A percentile compares a stretch with the other conserved stretches of the same genome.
These are phyloP conservation scores for Lachnellula occidentalis DNA, from an alignment of 2,329 filamentous ascomycete genomes.

Conservation along the genomic window DNA sequence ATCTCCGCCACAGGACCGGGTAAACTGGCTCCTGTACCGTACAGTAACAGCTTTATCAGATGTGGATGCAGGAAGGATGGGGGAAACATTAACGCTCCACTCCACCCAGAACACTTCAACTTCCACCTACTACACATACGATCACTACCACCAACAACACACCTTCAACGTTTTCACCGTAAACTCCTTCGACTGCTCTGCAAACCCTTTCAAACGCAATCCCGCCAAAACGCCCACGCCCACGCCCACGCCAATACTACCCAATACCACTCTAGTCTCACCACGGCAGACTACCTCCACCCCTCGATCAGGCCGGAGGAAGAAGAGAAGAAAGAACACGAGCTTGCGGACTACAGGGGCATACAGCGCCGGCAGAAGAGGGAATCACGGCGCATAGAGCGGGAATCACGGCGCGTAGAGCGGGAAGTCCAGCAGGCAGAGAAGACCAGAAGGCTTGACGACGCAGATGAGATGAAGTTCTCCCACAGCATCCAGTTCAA, in stretches of 20 bases:
- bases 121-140: too few relatives aligned
- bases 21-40: too few relatives aligned
- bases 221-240: background rate
- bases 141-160: too few relatives aligned
- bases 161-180: conserved; percentile 17
- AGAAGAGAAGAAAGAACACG: conserved; percentile 28
- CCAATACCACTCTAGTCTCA: background rate
- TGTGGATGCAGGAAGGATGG: too few relatives aligned
- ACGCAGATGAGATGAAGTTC: conserved; percentile 95
- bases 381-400: conserved; percentile 4
- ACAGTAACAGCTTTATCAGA: too few relatives aligned
- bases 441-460: conserved; percentile 66
- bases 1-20: too few relatives aligned
- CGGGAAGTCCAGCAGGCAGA: conserved; percentile 43
- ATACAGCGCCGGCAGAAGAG: conserved; percentile 10
- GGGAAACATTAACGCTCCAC: too few relatives aligned
- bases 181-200: conserved; percentile 12
- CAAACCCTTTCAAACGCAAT: conserved; percentile 19
- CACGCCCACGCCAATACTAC: background rate
- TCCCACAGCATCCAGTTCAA: conserved; percentile 99
- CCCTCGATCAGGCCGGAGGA: conserved; percentile 19
- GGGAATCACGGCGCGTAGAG: conserved; percentile 10
- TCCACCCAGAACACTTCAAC: too few relatives aligned
- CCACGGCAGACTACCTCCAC: conserved; percentile 7
- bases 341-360: conserved; percentile 27